These are phyloP conservation scores for Pistacia vera DNA, from an alignment of 345 rosid species.

Conservation along the genomic window DNA sequence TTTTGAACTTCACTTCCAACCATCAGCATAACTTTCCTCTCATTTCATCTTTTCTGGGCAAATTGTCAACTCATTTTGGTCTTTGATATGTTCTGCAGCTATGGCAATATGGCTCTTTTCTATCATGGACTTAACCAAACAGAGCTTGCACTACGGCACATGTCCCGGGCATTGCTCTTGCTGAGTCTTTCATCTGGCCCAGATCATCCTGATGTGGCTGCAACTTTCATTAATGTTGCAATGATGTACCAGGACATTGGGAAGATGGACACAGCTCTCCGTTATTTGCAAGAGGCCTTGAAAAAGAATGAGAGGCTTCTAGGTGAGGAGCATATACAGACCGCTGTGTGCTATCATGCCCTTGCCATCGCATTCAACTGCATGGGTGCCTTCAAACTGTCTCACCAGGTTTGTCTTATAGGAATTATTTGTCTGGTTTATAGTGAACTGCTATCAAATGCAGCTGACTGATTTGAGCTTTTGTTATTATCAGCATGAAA, in stretches of 20 bases:
- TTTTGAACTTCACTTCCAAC: neutral
- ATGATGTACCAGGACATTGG: conserved; percentile 99
- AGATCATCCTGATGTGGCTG: conserved; percentile 99
- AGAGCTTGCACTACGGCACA: conserved; percentile 92
- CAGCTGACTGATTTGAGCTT: conserved; percentile 9
- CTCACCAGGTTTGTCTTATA: conserved; percentile 74
- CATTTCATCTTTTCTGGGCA: neutral
- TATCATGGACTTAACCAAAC: conserved; percentile 96
- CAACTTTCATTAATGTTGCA: conserved; percentile 96
- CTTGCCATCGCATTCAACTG: conserved; percentile 98
- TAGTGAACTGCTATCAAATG: conserved; percentile 1
- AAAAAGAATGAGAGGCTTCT: conserved; percentile 94
- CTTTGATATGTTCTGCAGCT: conserved; percentile 51
- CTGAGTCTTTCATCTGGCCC: conserved; percentile 94
- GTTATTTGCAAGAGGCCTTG: conserved; percentile 98
- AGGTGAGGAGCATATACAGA: conserved; percentile 94
- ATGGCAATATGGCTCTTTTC: conserved; percentile 99
- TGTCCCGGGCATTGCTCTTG: conserved; percentile 92
- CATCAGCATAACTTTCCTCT: neutral
- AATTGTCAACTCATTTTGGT: conserved; percentile 8
- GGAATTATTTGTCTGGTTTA: neutral
- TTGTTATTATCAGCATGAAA: conserved; percentile 74
- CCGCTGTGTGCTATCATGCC: conserved; percentile 99
- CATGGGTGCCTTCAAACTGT: conserved; percentile 96
- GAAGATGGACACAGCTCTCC: conserved; percentile 96